Evolutionary conservation across 805 yeast genomes (phyloP).

Genomic region (Kodamaea laetipori): DNA sequence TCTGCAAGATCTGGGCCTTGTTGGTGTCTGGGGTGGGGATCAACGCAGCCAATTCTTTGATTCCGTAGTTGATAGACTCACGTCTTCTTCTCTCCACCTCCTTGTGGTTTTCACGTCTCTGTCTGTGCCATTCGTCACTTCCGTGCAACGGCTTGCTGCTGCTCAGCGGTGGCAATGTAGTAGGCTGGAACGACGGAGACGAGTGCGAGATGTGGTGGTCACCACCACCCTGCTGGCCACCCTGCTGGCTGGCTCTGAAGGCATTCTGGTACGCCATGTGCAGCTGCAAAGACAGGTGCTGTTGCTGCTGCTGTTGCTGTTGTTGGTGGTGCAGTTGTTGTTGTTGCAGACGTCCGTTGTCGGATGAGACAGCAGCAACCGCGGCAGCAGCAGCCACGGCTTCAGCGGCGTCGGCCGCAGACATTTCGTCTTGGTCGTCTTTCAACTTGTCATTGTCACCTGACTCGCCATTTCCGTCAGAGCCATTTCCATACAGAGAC

Average conservation of each 20-base stretch:
- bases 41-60: conserved; percentile 71
- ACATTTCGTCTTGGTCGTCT: conserved; percentile 25
- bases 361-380: conserved; percentile 23
- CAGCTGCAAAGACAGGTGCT: conserved; percentile 11
- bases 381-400: conserved; percentile 32
- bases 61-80: conserved; percentile 85
- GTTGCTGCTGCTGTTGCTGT: conserved; percentile 17
- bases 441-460: conserved; percentile 11
- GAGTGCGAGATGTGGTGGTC: conserved; percentile 19
- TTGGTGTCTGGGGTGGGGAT: conserved; percentile 84
- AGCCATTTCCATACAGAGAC: conserved; percentile 24
- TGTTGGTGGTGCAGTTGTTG: conserved; percentile 22
- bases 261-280: conserved; percentile 23
- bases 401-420: conserved; percentile 32
- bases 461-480: conserved; percentile 4
- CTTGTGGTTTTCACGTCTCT: conserved; percentile 87
- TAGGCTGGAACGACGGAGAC: conserved; percentile 32
- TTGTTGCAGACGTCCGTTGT: conserved; percentile 11
- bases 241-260: conserved; percentile 22
- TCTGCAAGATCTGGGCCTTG: conserved; percentile 84
- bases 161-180: conserved; percentile 30
- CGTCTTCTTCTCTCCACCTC: conserved; percentile 94
- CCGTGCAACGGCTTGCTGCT: conserved; percentile 63
- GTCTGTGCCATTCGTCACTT: conserved; percentile 80
- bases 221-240: conserved; percentile 16